Conservation (phyloP, 495 filamentous ascomycete species). For the Penicillium diatomitis region DNA sequence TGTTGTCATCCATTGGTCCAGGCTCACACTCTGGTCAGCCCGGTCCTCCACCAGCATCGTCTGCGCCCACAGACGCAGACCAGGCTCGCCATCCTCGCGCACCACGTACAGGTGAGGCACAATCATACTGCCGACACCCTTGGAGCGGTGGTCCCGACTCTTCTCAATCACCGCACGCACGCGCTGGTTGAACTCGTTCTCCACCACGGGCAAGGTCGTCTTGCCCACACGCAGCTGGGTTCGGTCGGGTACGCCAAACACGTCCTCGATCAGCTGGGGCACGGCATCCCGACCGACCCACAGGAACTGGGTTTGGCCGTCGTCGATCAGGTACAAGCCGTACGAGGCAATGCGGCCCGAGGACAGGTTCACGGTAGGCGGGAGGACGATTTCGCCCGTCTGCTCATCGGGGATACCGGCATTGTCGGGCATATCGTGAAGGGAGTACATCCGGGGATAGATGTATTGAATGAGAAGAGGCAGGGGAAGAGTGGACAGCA, state of each 20-base stretch:
- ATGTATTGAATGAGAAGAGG: slow-evolving; percentile 95
- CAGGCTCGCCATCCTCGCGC: slow-evolving; percentile 90
- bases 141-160: slow-evolving; percentile 74
- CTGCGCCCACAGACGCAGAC: slow-evolving; percentile 91
- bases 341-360: slow-evolving; percentile 82
- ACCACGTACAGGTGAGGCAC: slow-evolving; percentile 91
- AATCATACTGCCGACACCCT: slow-evolving; percentile 82
- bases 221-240: slow-evolving; percentile 85
- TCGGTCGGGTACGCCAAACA: slow-evolving; percentile 77
- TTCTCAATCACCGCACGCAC: slow-evolving; percentile 85
- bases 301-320: slow-evolving; percentile 94
- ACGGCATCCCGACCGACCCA: slow-evolving; percentile 94
- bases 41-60: slow-evolving; percentile 92
- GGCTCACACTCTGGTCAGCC: slow-evolving; percentile 84
- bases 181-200: slow-evolving; percentile 94
- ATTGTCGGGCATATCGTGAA: slow-evolving; percentile 97
- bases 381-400: slow-evolving; percentile 80
- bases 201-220: slow-evolving; percentile 70
- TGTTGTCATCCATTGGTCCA: slow-evolving; percentile 85
- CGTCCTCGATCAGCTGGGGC: slow-evolving; percentile 77
- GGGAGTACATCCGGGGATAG: slow-evolving; percentile 84
- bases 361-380: slow-evolving; percentile 76
- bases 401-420: slow-evolving; percentile 76
- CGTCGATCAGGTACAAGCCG: slow-evolving; percentile 95
- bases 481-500: slow-evolving; percentile 84